Evolutionary conservation across 768 basidiomycete species (phyloP).

Genomic region (Pulveroboletus sp.): DNA sequence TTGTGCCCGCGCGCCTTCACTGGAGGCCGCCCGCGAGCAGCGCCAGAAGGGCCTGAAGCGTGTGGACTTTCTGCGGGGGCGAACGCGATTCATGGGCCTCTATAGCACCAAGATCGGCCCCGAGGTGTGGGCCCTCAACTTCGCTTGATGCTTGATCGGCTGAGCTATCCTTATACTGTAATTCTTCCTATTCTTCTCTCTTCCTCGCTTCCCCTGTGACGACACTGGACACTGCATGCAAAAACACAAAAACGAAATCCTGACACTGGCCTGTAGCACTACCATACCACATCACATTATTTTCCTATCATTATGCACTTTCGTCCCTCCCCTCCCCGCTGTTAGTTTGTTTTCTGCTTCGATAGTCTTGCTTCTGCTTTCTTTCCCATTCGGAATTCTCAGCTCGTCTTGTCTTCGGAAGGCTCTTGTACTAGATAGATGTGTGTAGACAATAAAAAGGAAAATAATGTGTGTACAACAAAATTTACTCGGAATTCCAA

Average conservation of each 20-base stretch:
- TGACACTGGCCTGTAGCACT: constrained; percentile 23
- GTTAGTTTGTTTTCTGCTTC: not conserved
- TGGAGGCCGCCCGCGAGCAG: constrained; percentile 35
- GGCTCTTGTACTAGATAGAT: constrained; percentile 17
- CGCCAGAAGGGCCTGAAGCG: constrained; percentile 47
- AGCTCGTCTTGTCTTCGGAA: not conserved
- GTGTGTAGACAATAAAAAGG: constrained; percentile 14
- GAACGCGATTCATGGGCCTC: constrained; percentile 45
- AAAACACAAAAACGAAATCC: constrained; percentile 19
- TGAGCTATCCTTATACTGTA: constrained; percentile 26
- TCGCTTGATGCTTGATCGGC: constrained; percentile 16
- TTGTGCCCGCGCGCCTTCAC: constrained; percentile 32
- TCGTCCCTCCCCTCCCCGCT: not conserved
- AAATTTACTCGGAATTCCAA: too few species aligned
- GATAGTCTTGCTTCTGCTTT: not conserved
- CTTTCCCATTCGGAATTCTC: not conserved
- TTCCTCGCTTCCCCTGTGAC: not conserved
- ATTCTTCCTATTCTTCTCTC: not conserved
- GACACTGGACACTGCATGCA: constrained; percentile 10
- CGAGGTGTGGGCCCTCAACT: constrained; percentile 36
- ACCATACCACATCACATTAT: constrained; percentile 8
- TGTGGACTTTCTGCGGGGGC: constrained; percentile 49
- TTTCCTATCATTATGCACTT: constrained; percentile 26
- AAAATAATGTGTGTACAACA: constrained; percentile 10
- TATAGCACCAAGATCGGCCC: constrained; percentile 35